Percentiles rank a stretch among this genome's conserved stretches.
These are phyloP conservation scores for Vigna trinervia DNA, from an alignment of 306 rosid genomes.

Conservation along the genomic window DNA sequence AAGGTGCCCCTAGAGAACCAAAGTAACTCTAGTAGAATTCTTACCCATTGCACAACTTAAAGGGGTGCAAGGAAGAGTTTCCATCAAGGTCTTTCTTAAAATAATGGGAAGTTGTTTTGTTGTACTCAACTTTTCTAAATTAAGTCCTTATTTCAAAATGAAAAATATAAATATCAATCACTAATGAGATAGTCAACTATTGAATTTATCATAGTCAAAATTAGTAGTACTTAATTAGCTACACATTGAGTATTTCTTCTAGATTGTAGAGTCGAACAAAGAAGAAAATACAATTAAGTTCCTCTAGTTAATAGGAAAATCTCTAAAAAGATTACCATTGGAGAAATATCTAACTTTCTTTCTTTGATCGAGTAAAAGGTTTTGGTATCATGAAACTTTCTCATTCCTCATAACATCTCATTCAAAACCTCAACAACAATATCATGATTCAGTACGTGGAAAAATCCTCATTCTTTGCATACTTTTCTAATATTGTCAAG, in stretches of 20 bases:
- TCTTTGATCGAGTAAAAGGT: constrained; percentile 35
- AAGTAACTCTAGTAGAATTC: neutral
- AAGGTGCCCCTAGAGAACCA: neutral
- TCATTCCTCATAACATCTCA: constrained; percentile 49
- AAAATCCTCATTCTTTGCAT: constrained; percentile 52
- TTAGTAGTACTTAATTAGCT: constrained; percentile 18
- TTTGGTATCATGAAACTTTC: constrained; percentile 48
- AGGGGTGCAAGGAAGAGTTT: constrained; percentile 32
- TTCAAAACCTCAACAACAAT: constrained; percentile 48
- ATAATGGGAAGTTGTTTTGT: neutral
- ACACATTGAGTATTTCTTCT: constrained; percentile 37
- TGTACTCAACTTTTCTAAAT: too few species aligned
- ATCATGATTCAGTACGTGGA: constrained; percentile 60
- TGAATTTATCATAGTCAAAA: neutral
- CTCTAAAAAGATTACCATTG: constrained; percentile 24
- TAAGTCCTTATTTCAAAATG: too few species aligned
- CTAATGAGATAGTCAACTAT: neutral
- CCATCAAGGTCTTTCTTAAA: constrained; percentile 45
- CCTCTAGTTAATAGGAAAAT: constrained; percentile 36
- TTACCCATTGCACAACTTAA: constrained; percentile 16
- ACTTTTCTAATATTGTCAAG: constrained; percentile 21
- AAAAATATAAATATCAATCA: too few species aligned
- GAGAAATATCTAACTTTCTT: constrained; percentile 40
- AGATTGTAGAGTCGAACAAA: constrained; percentile 24
- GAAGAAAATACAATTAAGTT: constrained; percentile 4